Percentiles rank a stretch among this genome's conserved stretches.
phyloP scores from a whole-genome alignment of 1,139 yeast genomes.

The Tardiomyces digboiensis region DNA sequence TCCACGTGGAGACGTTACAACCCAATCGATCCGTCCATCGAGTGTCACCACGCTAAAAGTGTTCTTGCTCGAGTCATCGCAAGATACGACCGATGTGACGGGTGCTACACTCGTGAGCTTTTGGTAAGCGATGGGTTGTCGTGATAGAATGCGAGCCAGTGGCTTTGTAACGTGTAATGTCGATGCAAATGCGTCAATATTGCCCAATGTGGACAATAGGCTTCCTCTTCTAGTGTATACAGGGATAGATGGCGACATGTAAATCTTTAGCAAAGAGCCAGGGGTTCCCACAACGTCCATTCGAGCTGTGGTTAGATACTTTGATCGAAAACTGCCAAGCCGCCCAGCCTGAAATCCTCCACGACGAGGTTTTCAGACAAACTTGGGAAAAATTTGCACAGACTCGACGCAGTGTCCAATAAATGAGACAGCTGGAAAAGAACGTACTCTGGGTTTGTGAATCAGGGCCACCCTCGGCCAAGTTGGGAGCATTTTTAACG shows the following conservation, averaged over 20 bases:
- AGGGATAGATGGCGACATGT: slow-evolving; percentile 40
- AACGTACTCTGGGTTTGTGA: neutral
- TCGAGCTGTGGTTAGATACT: neutral
- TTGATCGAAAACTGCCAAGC: too few species aligned
- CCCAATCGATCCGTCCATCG: slow-evolving; percentile 31
- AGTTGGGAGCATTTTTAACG: neutral
- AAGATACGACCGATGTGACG: slow-evolving; percentile 7
- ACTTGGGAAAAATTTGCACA: too few species aligned
- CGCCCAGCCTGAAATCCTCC: too few species aligned
- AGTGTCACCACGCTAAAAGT: slow-evolving; percentile 26
- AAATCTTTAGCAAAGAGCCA: slow-evolving; percentile 34
- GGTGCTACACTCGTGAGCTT: slow-evolving; percentile 6
- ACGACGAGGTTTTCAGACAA: too few species aligned
- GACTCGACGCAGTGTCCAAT: too few species aligned
- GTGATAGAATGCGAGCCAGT: neutral
- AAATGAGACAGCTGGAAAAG: too few species aligned
- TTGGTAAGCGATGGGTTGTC: slow-evolving; percentile 4
- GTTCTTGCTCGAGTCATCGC: slow-evolving; percentile 4
- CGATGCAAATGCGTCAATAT: slow-evolving; percentile 14
- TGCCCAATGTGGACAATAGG: slow-evolving; percentile 37
- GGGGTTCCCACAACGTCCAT: slow-evolving; percentile 32
- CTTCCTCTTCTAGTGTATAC: slow-evolving; percentile 36
- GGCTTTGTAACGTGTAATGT: slow-evolving; percentile 4
- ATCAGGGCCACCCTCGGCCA: neutral
- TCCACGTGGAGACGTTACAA: slow-evolving; percentile 14